A percentile compares a stretch with the other conserved stretches of the same genome.
Evolutionary conservation across 192 early-diverging fungal genomes (phyloP).

Genomic region (Dispira parvispora): DNA sequence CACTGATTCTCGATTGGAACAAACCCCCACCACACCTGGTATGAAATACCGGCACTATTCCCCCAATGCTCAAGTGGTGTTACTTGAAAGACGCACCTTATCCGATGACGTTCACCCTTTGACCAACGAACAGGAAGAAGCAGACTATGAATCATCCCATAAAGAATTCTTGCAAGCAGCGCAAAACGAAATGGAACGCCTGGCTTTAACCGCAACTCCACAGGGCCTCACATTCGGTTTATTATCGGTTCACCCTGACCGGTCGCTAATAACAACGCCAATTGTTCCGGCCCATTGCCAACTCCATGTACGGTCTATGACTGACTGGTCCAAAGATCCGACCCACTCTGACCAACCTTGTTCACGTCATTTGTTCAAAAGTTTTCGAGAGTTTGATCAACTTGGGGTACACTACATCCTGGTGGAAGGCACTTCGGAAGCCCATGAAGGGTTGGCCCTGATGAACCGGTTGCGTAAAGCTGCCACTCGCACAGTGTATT

Average conservation of each 20-base stretch:
- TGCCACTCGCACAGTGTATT: slow-evolving; percentile 20
- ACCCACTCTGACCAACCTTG: neutral
- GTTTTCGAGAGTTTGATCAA: slow-evolving; percentile 10
- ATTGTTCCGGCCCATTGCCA: neutral
- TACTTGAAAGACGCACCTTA: slow-evolving; percentile 31
- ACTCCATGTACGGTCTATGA: neutral
- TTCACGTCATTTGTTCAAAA: neutral
- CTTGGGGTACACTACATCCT: slow-evolving; percentile 34
- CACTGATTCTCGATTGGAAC: slow-evolving; percentile 47
- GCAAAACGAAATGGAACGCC: slow-evolving; percentile 16
- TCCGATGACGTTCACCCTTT: neutral
- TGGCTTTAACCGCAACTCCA: slow-evolving; percentile 5
- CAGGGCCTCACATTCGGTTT: neutral
- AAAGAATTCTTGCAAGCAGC: slow-evolving; percentile 14
- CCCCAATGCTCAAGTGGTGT: slow-evolving; percentile 68
- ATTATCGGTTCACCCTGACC: neutral
- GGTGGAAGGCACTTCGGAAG: slow-evolving; percentile 81
- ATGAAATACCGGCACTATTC: slow-evolving; percentile 99
- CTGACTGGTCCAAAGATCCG: neutral
- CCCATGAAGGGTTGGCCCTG: slow-evolving; percentile 78
- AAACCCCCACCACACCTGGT: slow-evolving; percentile 82
- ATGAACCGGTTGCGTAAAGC: slow-evolving; percentile 95
- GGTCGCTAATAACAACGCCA: neutral
- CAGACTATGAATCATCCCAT: neutral
- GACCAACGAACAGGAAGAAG: neutral